Conservation (phyloP, 2,329 filamentous ascomycete genomes). For the Diaporthe ampelina region DNA sequence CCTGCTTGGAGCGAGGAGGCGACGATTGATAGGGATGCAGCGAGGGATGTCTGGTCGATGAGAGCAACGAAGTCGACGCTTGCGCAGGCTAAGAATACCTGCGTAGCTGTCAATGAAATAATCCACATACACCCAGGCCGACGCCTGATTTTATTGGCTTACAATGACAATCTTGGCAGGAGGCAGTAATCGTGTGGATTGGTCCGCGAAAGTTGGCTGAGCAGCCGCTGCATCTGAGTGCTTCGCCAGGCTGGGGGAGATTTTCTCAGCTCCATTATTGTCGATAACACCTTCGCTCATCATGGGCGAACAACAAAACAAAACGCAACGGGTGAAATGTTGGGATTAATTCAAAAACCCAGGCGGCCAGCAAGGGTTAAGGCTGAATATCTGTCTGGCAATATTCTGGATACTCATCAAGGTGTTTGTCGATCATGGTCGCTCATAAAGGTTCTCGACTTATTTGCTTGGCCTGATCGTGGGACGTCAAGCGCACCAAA, state of each 20-base stretch:
- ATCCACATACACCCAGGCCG: too few species aligned
- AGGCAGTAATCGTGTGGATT: neutral
- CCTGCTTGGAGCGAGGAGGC: constrained; percentile 55
- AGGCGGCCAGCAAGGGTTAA: neutral
- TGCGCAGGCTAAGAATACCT: constrained; percentile 9
- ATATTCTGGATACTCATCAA: neutral
- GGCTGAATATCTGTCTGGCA: neutral
- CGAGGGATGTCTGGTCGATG: constrained; percentile 69
- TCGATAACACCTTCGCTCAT: neutral
- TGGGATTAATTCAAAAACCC: neutral
- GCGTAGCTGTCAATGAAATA: neutral
- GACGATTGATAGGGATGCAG: constrained; percentile 62
- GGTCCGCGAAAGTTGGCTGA: neutral
- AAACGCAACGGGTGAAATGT: too few species aligned
- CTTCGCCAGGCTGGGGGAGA: neutral
- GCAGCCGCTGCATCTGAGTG: neutral
- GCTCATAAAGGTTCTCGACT: constrained; percentile 18
- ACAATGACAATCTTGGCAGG: neutral
- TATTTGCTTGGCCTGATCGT: neutral
- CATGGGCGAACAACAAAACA: neutral
- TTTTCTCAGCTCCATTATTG: neutral
- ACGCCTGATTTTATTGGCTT: neutral
- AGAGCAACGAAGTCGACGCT: constrained; percentile 60
- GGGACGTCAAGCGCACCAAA: neutral
- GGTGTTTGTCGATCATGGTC: neutral